These are phyloP conservation scores for Articulospora tetracladia DNA, from an alignment of 495 filamentous ascomycete genomes.

Conservation along the genomic window DNA sequence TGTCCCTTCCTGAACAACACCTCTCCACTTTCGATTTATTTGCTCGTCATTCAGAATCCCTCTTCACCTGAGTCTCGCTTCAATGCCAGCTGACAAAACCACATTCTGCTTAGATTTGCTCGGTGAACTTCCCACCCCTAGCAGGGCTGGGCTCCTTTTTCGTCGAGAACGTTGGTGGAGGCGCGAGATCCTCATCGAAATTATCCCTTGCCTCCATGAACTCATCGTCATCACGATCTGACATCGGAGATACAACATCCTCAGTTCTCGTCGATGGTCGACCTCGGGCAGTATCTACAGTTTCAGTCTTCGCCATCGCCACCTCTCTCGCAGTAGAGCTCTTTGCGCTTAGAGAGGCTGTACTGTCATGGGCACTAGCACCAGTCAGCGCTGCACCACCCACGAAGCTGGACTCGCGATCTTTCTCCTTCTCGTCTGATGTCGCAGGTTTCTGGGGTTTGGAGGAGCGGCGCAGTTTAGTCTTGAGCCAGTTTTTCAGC, in stretches of 20 bases:
- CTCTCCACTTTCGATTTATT: too few species aligned
- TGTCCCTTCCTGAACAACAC: background rate
- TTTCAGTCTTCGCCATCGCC: constrained; percentile 35
- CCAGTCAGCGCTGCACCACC: constrained; percentile 40
- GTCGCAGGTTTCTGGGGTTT: constrained; percentile 29
- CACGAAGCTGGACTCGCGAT: constrained; percentile 37
- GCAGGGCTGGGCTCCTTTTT: constrained; percentile 24
- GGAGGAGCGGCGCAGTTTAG: constrained; percentile 43
- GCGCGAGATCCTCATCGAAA: constrained; percentile 39
- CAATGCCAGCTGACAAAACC: too few species aligned
- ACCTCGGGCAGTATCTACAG: background rate
- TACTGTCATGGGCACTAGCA: constrained; percentile 28
- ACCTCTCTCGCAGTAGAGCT: constrained; percentile 44
- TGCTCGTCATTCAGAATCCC: too few species aligned
- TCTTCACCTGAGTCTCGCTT: too few species aligned
- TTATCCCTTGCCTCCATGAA: constrained; percentile 39
- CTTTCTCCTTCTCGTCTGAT: constrained; percentile 21
- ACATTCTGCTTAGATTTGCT: constrained; percentile 31
- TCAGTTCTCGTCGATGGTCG: constrained; percentile 1
- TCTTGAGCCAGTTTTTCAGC: constrained; percentile 60
- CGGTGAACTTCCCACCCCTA: constrained; percentile 28
- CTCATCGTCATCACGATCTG: constrained; percentile 16
- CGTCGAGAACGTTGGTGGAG: constrained; percentile 17
- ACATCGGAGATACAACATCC: background rate
- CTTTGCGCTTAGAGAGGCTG: constrained; percentile 28